Base-by-base conservation (phyloP, 805 yeast species). In the Kluyveromyces dobzhanskii region DNA sequence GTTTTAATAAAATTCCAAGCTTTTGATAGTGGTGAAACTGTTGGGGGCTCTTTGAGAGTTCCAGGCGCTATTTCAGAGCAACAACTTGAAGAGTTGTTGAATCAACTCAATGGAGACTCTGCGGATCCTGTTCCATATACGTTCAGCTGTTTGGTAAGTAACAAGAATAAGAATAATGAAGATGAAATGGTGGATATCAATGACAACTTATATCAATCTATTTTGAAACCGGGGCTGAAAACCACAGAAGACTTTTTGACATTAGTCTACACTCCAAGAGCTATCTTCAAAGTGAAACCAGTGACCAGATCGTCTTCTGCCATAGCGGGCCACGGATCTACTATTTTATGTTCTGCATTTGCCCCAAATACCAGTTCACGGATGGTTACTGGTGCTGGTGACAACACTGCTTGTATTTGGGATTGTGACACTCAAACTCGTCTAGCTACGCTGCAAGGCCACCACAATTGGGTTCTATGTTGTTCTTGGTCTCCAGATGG, bases 361-460 rank as follows among this genome's bases (percentile, higher is more conserved):
- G 94, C 98, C 2, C 98, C 98, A 23, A 72, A 83, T 53, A 80
- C 88, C 13, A 76, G 90, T 13, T 71, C 88, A 2, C 69, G 85
- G 49, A 78, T 88, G 81, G 92, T 85, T 30, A 83, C 97, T 0
- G 98, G 98, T 27, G 85, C 96, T 4, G 98, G 98, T 32, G 98
- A 92, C 61, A 76, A 81, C 27, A 88, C 97, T 7, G 97, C 97
- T 2, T 71, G 97, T 56, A 75, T 90, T 35, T 92, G 98, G 98
- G 97, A 88, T 62, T 84, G 95, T 60, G 80, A 86, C 51, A 88
- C 97, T 0, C 92, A 85, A 49, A 92, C 98, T 0, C 95, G 96
- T 7, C 66, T 80, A 54, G 73, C 76, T 44, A 85, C 94, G 0
- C 65, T 92, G 38, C 54, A 69, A 4, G 97, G 97, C 1, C 98